Evolutionary conservation across 768 basidiomycete species (phyloP).

Genomic region (Calocybe gangraenosa): DNA sequence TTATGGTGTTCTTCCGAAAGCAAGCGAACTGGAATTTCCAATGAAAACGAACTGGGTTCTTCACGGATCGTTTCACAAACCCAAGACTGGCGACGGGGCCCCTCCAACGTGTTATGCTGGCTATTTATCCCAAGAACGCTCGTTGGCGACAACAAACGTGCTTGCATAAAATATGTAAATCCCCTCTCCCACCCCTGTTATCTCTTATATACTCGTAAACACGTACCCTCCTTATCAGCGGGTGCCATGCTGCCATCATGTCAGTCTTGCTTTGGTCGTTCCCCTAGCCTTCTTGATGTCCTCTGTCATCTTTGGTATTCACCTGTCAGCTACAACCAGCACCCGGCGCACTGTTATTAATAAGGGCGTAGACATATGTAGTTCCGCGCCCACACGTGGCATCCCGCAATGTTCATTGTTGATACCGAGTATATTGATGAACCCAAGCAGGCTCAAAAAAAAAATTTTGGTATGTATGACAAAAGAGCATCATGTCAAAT

Average conservation of each 20-base stretch:
- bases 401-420: not conserved
- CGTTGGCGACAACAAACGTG: constrained; percentile 36
- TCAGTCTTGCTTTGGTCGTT: constrained; percentile 5
- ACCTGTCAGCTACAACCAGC: not conserved
- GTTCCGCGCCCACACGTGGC: constrained; percentile 3
- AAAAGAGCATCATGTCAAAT: constrained; percentile 3
- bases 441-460: not conserved
- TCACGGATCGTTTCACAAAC: constrained; percentile 47
- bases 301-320: constrained; percentile 7
- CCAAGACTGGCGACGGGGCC: constrained; percentile 27
- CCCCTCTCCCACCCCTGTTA: constrained; percentile 24
- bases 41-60: constrained; percentile 35
- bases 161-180: constrained; percentile 29
- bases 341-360: not conserved
- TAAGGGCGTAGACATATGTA: no score
- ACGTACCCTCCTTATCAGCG: constrained; percentile 29
- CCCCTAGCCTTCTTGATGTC: constrained; percentile 8
- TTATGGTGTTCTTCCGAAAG: constrained; percentile 27
- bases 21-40: constrained; percentile 22
- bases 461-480: not conserved
- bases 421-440: not conserved
- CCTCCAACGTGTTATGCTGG: constrained; percentile 5
- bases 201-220: constrained; percentile 29
- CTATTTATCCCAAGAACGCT: constrained; percentile 18
- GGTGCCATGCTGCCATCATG: constrained; percentile 16